phyloP scores from a whole-genome alignment of 768 basidiomycete species.

The Pholiota conissans region DNA sequence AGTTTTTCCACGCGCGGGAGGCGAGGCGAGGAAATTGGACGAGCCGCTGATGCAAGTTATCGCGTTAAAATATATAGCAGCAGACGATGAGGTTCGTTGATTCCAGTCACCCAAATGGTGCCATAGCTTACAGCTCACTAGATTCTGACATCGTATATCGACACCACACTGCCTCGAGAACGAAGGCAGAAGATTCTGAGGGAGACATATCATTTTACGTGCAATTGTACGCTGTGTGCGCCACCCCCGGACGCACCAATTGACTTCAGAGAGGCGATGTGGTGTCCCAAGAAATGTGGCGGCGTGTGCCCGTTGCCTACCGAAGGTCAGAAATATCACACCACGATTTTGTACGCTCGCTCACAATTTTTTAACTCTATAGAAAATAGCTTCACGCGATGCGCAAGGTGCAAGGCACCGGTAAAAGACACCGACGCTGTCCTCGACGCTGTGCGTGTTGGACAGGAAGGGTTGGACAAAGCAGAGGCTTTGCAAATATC shows the following conservation, averaged over 20 bases:
- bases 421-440: constrained; percentile 52
- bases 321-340: constrained; percentile 42
- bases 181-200: constrained; percentile 56
- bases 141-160: constrained; percentile 85
- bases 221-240: constrained; percentile 63
- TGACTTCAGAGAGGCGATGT: constrained; percentile 70
- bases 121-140: constrained; percentile 25
- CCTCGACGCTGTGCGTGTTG: constrained; percentile 64
- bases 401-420: constrained; percentile 52
- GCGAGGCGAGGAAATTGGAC: constrained; percentile 25
- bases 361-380: not conserved
- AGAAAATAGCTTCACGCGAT: constrained; percentile 53
- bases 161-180: constrained; percentile 67
- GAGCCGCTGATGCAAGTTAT: constrained; percentile 75
- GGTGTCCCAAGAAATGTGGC: constrained; percentile 70
- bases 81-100: constrained; percentile 66
- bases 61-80: constrained; percentile 61
- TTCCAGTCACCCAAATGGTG: not conserved
- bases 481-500: constrained; percentile 60
- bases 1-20: constrained; percentile 74
- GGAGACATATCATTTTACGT: constrained; percentile 80
- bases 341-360: constrained; percentile 6
- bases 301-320: constrained; percentile 60
- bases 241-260: constrained; percentile 19
- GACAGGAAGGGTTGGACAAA: constrained; percentile 75